Base-by-base conservation (phyloP, 2,329 filamentous ascomycete species). In the Paracoccidioides brasiliensis region DNA sequence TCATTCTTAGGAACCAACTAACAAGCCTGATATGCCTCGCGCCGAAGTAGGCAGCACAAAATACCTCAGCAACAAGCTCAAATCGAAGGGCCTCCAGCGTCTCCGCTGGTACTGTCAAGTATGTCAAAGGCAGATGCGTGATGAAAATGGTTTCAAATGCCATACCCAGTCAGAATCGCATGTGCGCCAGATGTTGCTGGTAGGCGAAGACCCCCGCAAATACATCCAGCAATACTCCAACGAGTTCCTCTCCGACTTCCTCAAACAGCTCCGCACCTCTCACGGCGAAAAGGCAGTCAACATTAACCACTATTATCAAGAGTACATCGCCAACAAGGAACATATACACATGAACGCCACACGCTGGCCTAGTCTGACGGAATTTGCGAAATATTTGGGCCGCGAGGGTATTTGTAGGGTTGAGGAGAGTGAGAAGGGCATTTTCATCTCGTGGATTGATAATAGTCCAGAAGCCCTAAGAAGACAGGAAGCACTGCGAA, bases 291-390 rank as follows among this genome's bases (percentile, higher is more conserved):
- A 98, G 70, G 80, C 83, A 64, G 83, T 97, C 1, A 80, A 90
- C 38, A 81, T 90, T 53, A 98, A 98, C 66, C 84, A 88, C 59
- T 97, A 97, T 69, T 98, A 98, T 72, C 89, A 97, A 68, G 85
- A 90, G 66, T 93, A 95, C 64, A 96, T 97, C 62, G 79, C 82
- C 14, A 85, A 91, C 62, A 90, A 90, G 69, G 80, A 89, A 64
- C 91, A 97, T 67, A 76, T 93, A 7, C 93, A 97, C 68, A 90
- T 97, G 86, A 96, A 96, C 70, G 78, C 89, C 6, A 97, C 93
- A 0, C 85, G 85, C 64, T 97, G 90, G 90, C 81, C 84, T 3
- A 88, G 82, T 38, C 73, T 98, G 63, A 91, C 90, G 2, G 90
- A 97, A 64, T 95, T 95, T 67, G 88, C 87, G 12, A 95, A 95